Evolutionary conservation across 495 filamentous ascomycete species (phyloP).

Genomic region (Penicillium cinerascens): DNA sequence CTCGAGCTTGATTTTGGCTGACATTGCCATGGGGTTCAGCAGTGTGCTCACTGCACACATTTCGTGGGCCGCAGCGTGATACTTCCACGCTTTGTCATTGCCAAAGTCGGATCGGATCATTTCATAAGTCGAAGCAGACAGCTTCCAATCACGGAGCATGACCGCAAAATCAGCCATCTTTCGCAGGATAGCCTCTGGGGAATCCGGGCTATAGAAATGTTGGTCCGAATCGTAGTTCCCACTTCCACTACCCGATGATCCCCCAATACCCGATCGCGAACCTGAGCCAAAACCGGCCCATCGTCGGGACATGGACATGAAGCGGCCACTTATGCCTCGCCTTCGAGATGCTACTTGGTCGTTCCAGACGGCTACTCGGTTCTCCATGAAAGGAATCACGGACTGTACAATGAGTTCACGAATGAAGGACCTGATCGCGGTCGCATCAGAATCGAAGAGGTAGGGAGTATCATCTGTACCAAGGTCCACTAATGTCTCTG

Average conservation of each 20-base stretch:
- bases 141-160: conserved; percentile 91
- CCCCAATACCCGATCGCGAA: conserved; percentile 41
- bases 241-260: conserved; percentile 39
- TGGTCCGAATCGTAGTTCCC: conserved; percentile 73
- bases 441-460: conserved; percentile 88
- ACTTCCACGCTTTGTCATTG: conserved; percentile 94
- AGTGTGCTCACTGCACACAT: conserved; percentile 85
- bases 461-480: conserved; percentile 65
- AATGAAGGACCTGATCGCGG: conserved; percentile 79
- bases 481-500: conserved; percentile 54
- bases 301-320: conserved; percentile 86
- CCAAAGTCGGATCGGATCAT: conserved; percentile 81
- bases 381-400: conserved; percentile 92
- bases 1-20: conserved; percentile 71
- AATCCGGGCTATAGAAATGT: conserved; percentile 79
- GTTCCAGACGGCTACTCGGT: conserved; percentile 85
- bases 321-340: conserved; percentile 79
- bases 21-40: conserved; percentile 65
- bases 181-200: conserved; percentile 84
- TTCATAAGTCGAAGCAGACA: conserved; percentile 89
- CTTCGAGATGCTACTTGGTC: conserved; percentile 92
- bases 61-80: conserved; percentile 88
- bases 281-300: conserved; percentile 74
- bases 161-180: conserved; percentile 94
- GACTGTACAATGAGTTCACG: conserved; percentile 92